Conservation (phyloP, 768 basidiomycete species). For the Boletus sensibilis region DNA sequence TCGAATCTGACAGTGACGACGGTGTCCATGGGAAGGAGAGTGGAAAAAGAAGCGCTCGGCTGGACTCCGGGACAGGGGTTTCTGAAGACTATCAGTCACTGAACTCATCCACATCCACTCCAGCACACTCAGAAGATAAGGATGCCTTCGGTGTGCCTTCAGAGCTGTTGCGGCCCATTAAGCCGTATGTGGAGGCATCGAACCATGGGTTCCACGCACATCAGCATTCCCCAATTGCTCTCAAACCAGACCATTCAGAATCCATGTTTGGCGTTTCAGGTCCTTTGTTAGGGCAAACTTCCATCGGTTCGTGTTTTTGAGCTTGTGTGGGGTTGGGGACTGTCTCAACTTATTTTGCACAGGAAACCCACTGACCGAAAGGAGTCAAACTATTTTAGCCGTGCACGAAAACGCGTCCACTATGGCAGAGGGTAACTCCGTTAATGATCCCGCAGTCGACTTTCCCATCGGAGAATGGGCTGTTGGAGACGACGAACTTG, state of each 20-base stretch:
- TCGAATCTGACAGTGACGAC: slow-evolving; percentile 61
- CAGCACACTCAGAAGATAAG: not conserved
- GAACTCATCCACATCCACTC: not conserved
- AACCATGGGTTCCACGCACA: not conserved
- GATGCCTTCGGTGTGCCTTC: slow-evolving; percentile 28
- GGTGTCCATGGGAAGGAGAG: slow-evolving; percentile 1
- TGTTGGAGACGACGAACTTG: slow-evolving; percentile 69
- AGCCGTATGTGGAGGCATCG: not conserved
- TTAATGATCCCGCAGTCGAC: not conserved
- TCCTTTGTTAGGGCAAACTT: slow-evolving; percentile 11
- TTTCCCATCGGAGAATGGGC: slow-evolving; percentile 58
- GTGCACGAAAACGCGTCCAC: not conserved
- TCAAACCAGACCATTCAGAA: not conserved
- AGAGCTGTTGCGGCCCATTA: slow-evolving; percentile 17
- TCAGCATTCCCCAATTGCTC: not conserved
- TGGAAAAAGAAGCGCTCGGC: not conserved
- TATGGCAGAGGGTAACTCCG: not conserved
- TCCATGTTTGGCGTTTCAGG: slow-evolving; percentile 21
- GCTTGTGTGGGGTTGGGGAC: not conserved
- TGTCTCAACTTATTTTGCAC: not conserved
- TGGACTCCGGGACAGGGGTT: not conserved
- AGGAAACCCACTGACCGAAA: slow-evolving; percentile 2
- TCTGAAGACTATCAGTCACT: not conserved
- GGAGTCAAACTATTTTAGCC: not conserved
- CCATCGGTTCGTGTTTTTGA: slow-evolving; percentile 14